Evolutionary conservation across 169 alveolate genomes (phyloP).

Genomic region (Babesia sp.): DNA sequence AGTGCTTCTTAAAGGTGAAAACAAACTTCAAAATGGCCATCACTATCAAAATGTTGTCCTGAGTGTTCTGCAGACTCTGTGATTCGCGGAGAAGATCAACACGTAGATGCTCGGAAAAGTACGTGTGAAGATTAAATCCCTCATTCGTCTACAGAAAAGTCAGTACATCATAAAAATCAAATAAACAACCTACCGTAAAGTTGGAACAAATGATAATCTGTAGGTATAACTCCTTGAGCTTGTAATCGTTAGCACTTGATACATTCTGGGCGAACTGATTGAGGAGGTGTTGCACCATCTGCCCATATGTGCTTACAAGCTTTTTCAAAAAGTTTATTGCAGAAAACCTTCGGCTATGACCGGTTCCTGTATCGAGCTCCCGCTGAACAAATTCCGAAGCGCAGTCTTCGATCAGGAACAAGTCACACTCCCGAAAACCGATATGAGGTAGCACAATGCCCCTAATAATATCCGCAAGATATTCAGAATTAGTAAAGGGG

Average conservation of each 20-base stretch:
- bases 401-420: conserved; percentile 53
- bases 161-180: background rate
- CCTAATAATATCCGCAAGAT: conserved; percentile 53
- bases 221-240: conserved; percentile 62
- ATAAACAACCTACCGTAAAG: conserved; percentile 25
- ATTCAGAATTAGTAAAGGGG: conserved; percentile 57
- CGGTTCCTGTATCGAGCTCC: conserved; percentile 54
- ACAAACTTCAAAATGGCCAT: conserved; percentile 60
- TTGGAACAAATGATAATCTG: conserved; percentile 65
- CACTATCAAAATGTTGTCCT: conserved; percentile 43
- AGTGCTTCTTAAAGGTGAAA: conserved; percentile 38
- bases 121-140: conserved; percentile 48
- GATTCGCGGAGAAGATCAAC: conserved; percentile 41
- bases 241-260: conserved; percentile 49
- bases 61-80: conserved; percentile 25
- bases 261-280: conserved; percentile 55
- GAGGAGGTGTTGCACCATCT: conserved; percentile 46
- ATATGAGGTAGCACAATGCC: conserved; percentile 61
- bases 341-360: conserved; percentile 57
- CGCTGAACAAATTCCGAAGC: conserved; percentile 65
- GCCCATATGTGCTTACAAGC: conserved; percentile 50
- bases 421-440: conserved; percentile 64
- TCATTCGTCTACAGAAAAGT: conserved; percentile 5
- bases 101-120: conserved; percentile 46
- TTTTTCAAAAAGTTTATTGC: conserved; percentile 59